A percentile compares a stretch with the other conserved stretches of the same genome.
phyloP scores from a whole-genome alignment of 345 rosid genomes.

The Arabis alpina region DNA sequence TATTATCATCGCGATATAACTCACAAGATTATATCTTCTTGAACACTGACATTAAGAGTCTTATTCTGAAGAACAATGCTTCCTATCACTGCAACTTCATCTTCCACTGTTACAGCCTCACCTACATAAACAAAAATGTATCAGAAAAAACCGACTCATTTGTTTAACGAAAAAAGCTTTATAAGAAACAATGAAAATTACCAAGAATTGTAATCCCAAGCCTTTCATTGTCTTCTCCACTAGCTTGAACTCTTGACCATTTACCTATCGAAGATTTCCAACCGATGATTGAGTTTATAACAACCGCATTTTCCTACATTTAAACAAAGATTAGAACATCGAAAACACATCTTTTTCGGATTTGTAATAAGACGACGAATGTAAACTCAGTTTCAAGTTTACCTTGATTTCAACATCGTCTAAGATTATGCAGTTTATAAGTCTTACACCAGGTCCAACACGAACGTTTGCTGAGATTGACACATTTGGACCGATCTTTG shows the following conservation, averaged over 20 bases:
- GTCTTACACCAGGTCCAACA: constrained; percentile 89
- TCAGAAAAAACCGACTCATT: not conserved
- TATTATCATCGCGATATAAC: constrained; percentile 3
- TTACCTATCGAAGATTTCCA: constrained; percentile 84
- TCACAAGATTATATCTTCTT: constrained; percentile 76
- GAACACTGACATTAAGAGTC: constrained; percentile 63
- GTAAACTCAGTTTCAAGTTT: not conserved
- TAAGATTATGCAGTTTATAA: constrained; percentile 73
- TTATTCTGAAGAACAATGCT: constrained; percentile 85
- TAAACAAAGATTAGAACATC: constrained; percentile 11
- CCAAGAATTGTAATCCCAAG: constrained; percentile 86
- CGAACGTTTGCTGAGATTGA: constrained; percentile 88
- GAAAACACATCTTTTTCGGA: not conserved
- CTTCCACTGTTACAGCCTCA: constrained; percentile 81
- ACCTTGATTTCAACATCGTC: constrained; percentile 79
- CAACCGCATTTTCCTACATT: constrained; percentile 76
- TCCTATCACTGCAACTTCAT: constrained; percentile 70
- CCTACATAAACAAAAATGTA: constrained; percentile 53
- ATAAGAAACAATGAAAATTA: constrained; percentile 27
- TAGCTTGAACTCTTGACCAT: constrained; percentile 87
- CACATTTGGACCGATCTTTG: constrained; percentile 96
- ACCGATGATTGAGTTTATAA: constrained; percentile 70
- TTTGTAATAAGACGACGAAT: not conserved
- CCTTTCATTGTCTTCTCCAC: constrained; percentile 72
- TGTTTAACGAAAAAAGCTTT: not conserved